Base-by-base conservation (phyloP, 306 rosid species). In the Vigna nakashimae region DNA sequence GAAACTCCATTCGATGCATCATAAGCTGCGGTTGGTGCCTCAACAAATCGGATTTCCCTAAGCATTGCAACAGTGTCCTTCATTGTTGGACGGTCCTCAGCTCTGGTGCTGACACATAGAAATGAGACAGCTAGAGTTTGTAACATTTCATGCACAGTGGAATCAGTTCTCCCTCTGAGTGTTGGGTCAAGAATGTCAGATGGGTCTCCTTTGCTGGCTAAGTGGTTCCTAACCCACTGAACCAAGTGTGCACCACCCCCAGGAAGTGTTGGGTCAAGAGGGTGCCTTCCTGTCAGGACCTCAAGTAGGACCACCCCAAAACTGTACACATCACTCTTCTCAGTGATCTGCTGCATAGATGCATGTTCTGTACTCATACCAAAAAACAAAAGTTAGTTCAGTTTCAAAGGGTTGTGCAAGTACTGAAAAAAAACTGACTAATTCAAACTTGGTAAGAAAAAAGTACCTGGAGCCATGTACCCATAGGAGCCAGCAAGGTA, bases 391-490 rank as follows among this genome's bases (percentile, higher is more conserved):
- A 73, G 24, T 22, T 13, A 76, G 69, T 14, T 70, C 17, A 18
- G 17, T 15, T 65, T 82, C 45, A 66, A 57, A 24, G 59, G 74
- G 50, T 65, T 53, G 9, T 34, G 13, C 30, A 65, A 32, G 30
- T 50, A n/a, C 18, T 55, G 40, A 22, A 73, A 75, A 32, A n/a
- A 22, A 55, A 28, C 52, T 10, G 34, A 77, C 2, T 72, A 57
- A 67, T 11, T 17, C 0, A 24, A 57, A 11, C 28, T 26, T 36
- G 24, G 67, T 74, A 57, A 58, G 51, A 14, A 68, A 65, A 65
- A 66, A 58, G 36, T 90, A 94, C 98, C 98, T 2, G 97, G 96
- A 79, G 96, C 98, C 96, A 91, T 91, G 90, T 94, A 91, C 77
- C 97, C 98, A 48, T 89, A 86, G 55, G 98, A 94, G 69, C 92